Evolutionary conservation across 768 basidiomycete species (phyloP).

Genomic region (Hydnomerulius pinastri): DNA sequence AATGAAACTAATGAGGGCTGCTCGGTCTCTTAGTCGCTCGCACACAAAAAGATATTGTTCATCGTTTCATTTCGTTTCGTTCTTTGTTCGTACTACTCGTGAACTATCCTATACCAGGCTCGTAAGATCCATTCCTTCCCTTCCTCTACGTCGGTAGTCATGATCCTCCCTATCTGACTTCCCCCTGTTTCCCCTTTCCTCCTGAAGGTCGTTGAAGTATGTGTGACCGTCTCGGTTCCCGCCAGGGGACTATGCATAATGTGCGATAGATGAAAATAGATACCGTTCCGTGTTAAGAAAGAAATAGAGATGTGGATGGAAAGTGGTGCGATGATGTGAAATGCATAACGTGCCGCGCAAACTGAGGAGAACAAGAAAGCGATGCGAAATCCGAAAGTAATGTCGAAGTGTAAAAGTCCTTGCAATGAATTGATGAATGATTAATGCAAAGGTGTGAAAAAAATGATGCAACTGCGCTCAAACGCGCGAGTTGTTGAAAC

Average conservation of each 20-base stretch:
- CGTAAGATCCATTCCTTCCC: slow-evolving; percentile 18
- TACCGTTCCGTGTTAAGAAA: slow-evolving; percentile 19
- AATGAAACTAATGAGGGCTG: too few species aligned
- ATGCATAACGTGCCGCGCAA: slow-evolving; percentile 30
- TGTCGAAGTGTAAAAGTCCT: slow-evolving; percentile 22
- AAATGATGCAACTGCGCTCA: slow-evolving; percentile 3
- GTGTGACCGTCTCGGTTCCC: slow-evolving; percentile 17
- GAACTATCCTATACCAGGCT: slow-evolving; percentile 26
- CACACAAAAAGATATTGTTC: slow-evolving; percentile 21
- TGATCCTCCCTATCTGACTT: slow-evolving; percentile 11
- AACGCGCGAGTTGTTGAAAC: slow-evolving; percentile 6
- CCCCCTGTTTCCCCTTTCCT: slow-evolving; percentile 9
- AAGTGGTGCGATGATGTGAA: slow-evolving; percentile 1
- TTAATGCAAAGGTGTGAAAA: slow-evolving; percentile 5
- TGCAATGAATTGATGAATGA: slow-evolving; percentile 9
- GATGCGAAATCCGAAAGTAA: slow-evolving; percentile 29
- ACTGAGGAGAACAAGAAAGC: slow-evolving; percentile 20
- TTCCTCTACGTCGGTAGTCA: slow-evolving; percentile 11
- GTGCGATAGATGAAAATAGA: slow-evolving; percentile 32
- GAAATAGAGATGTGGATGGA: slow-evolving; percentile 28
- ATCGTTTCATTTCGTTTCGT: slow-evolving; percentile 49
- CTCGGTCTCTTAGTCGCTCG: too few species aligned
- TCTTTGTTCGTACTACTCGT: slow-evolving; percentile 29
- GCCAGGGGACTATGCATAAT: slow-evolving; percentile 21
- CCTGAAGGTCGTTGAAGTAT: slow-evolving; percentile 8